Evolutionary conservation across 1,284 basidiomycete genomes (phyloP), one percentile per base, ranked within the genome.

Genomic region (Farysia itapuensis): DNA sequence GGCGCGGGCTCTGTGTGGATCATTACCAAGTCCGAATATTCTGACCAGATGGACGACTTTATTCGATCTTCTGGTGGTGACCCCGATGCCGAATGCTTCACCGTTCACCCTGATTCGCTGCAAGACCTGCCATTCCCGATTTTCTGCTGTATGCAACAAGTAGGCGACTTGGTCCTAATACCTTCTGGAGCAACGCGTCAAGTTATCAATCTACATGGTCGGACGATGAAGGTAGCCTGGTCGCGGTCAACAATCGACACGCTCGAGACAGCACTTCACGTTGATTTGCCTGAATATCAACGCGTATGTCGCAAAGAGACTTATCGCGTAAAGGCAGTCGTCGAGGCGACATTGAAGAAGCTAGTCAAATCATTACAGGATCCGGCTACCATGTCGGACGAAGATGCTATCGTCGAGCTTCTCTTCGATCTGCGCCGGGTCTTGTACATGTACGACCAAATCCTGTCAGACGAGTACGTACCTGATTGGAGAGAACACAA

Each of bases 151-250:
- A 20, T 44, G 32, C 59, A 63, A 14, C 35, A 28, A 4, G 32
- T 63, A 12, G 59, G 59, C 29, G 53, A 63, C 16, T 40, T 63
- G 6, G 45, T 63, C 23, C 40, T 63, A 14, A 41, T 58, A 7
- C 59, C 59, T 2, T 23, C 53, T n/a, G 41, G 49, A 5, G 41
- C 59, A 8, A 24, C 41, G 11, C 34, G 53, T 23, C 41, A 45
- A 47, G 35, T 39, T 14, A 14, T 52, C 39, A 57, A 63, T n/a
- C n/a, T 12, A 2, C 49, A 39, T 4, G 59, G 53, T 5, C 49
- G 45, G 13, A 43, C 43, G 29, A 26, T 58, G 39, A 56, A 45
- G 25, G 37, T 36, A 19, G 36, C 42, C 4, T 63, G 59, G 59
- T 43, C 53, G 8, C 32, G 59, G n/a, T 20, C 44, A 25, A 58